Percentiles rank a stretch among this genome's conserved stretches.
Conservation (phyloP, 345 rosid species). For the Brassica nigra region DNA sequence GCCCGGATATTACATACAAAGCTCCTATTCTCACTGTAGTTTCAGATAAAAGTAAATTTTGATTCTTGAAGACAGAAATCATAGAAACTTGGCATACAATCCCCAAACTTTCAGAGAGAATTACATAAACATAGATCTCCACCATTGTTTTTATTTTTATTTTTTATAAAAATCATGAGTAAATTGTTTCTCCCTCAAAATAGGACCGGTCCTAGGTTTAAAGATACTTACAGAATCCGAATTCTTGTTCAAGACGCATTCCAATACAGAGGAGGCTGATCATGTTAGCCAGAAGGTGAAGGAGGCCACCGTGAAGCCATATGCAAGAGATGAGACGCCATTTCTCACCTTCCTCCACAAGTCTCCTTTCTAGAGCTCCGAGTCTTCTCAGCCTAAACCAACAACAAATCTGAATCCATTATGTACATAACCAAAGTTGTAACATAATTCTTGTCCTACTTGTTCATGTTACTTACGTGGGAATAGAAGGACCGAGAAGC, state of each 20-base stretch:
- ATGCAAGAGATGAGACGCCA: constrained; percentile 84
- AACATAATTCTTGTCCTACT: neutral
- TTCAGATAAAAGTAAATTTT: neutral
- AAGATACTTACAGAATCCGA: constrained; percentile 72
- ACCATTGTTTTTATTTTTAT: neutral
- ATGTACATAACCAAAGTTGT: neutral
- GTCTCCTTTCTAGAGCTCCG: constrained; percentile 74
- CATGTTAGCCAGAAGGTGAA: constrained; percentile 80
- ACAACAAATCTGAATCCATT: neutral
- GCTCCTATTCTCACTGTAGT: constrained; percentile 75
- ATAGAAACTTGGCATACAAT: no score
- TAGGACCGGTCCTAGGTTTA: neutral
- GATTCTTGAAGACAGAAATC: neutral
- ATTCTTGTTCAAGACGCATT: constrained; percentile 79
- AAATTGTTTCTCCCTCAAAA: neutral
- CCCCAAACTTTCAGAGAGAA: neutral
- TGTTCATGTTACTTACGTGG: constrained; percentile 50
- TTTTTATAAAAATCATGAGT: neutral
- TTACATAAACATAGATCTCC: neutral
- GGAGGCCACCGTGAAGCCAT: constrained; percentile 90
- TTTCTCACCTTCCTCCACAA: constrained; percentile 53
- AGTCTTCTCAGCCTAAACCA: constrained; percentile 59
- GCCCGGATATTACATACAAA: constrained; percentile 72
- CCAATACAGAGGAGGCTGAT: constrained; percentile 76
- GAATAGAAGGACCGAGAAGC: constrained; percentile 66